Base-by-base conservation (phyloP, 805 yeast species). In the Candida parachauliodes region DNA sequence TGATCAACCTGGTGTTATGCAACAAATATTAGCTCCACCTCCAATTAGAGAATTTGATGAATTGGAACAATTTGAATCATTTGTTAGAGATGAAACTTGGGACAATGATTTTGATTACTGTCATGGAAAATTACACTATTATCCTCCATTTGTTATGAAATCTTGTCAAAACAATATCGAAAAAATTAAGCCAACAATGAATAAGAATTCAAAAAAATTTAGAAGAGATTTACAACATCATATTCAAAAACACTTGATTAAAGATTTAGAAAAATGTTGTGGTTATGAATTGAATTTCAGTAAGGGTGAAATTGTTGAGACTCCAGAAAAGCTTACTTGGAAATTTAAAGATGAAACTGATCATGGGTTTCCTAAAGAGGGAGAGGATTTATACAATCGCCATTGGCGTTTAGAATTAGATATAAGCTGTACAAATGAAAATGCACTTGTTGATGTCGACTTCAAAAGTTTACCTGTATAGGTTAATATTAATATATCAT, bases 171-270 rank as follows among this genome's bases (percentile, higher is more conserved):
- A 79, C 40, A 79, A 82, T 51, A 77, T 79, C 41, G 88, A 83
- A 37, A 81, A 79, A 54, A 75, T 83, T 44, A 81, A 82, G 57
- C 81, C 83, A 21, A 77, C 83, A 29, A 79, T 76, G 69, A 83
- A 82, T 60, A 78, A 82, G 44, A 77, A 83, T 55, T 79, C 81
- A 40, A 75, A 77, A 50, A 82, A 82, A 59, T 83, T 81, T 54
- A 77, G 77, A 43, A 72, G 91, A 55, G 82, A 82, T 57, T 69
- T 83, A 56, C 82, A 79, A 51, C 91, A 83, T 57, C 91, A 83
- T 52, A 68, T 83, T 39, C 76, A 79, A 50, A 81, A 81, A 52
- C 89, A 83, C 57, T 62, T 83, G 53, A 66, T 83, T 53, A 72
- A 74, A 43, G 89, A 82, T 48, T 78, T 83, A 60, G 73, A 72